Conservation (phyloP, 176 grass and related monocot species). For the Puya raimondii region DNA sequence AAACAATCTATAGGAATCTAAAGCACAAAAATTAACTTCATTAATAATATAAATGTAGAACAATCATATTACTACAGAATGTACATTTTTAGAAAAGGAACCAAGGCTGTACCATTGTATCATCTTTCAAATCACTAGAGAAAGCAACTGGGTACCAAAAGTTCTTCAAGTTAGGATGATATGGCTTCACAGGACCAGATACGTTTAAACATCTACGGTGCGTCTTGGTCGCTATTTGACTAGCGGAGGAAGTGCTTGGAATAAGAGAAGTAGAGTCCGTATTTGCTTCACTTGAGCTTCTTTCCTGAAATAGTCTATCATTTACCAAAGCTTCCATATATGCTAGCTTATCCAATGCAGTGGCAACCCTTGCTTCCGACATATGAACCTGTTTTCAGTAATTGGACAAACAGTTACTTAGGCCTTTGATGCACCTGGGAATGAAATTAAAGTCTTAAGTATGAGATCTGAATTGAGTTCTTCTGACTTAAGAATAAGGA, state of each 20-base stretch:
- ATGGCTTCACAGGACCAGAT: constrained; percentile 73
- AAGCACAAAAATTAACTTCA: constrained; percentile 2
- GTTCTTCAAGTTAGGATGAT: constrained; percentile 68
- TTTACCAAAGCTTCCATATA: constrained; percentile 80
- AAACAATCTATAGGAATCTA: constrained; percentile 97
- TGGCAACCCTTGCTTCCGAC: constrained; percentile 58
- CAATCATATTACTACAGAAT: not conserved
- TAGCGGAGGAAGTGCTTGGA: constrained; percentile 48
- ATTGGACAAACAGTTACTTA: not conserved
- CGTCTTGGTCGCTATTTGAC: constrained; percentile 20
- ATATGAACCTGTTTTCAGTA: constrained; percentile 51
- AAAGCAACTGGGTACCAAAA: constrained; percentile 99
- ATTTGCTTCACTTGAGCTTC: constrained; percentile 28
- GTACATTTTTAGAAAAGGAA: not conserved
- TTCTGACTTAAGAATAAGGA: not conserved
- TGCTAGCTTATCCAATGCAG: constrained; percentile 66
- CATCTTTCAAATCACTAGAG: constrained; percentile 81
- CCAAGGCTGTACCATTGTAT: constrained; percentile 60
- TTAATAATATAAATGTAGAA: not conserved
- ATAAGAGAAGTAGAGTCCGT: constrained; percentile 27
- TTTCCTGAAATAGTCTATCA: constrained; percentile 42
- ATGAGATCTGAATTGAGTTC: not conserved
- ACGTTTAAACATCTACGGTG: constrained; percentile 42
- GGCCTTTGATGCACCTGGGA: not conserved
- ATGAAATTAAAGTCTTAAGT: not conserved